A percentile compares a stretch with the other conserved stretches of the same genome.
Conservation (phyloP, 1,139 yeast species). For the Yamadazyma jaroonii region DNA sequence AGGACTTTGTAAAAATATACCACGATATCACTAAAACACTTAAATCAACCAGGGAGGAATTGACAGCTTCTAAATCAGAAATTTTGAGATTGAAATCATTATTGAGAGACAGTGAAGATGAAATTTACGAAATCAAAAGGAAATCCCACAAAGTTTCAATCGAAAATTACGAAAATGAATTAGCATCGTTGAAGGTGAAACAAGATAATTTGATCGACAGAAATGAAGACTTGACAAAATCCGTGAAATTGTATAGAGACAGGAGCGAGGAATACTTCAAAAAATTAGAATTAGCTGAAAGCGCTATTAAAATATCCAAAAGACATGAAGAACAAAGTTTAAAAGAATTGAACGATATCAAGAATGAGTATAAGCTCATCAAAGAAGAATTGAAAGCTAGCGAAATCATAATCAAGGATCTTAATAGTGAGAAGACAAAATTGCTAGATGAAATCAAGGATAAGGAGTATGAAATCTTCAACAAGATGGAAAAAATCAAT, state of each 20-base stretch:
- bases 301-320: constrained; percentile 60
- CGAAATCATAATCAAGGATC: constrained; percentile 54
- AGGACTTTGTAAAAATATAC: constrained; percentile 51
- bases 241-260: constrained; percentile 60
- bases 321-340: constrained; percentile 59
- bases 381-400: constrained; percentile 59
- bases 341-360: constrained; percentile 55
- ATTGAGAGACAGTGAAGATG: constrained; percentile 47
- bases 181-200: constrained; percentile 45
- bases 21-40: constrained; percentile 55
- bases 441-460: constrained; percentile 62
- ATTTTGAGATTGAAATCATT: constrained; percentile 51
- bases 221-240: constrained; percentile 49
- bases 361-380: constrained; percentile 50
- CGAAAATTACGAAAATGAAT: constrained; percentile 39
- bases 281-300: constrained; percentile 78
- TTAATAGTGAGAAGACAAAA: constrained; percentile 52
- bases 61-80: constrained; percentile 49
- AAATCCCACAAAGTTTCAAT: constrained; percentile 33
- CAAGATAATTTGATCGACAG: constrained; percentile 53
- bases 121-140: constrained; percentile 39
- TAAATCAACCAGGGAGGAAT: constrained; percentile 48
- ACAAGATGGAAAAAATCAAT: constrained; percentile 42
- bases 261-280: constrained; percentile 75
- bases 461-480: constrained; percentile 52